phyloP scores from a whole-genome alignment of 345 rosid genomes.

The Rhodomyrtus tomentosa region DNA sequence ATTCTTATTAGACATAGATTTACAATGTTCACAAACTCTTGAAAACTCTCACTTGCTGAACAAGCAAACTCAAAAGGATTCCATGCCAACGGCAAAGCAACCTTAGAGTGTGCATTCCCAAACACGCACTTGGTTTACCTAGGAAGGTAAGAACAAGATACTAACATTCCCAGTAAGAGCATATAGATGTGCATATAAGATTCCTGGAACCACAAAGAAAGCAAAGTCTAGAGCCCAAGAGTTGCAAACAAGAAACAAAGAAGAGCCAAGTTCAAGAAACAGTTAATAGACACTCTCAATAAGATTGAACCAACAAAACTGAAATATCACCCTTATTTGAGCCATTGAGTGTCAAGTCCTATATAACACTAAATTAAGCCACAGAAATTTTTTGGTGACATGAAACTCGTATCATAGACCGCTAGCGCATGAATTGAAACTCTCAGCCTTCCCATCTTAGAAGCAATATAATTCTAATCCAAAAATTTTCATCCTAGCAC shows the following conservation, averaged over 20 bases:
- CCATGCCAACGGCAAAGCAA: neutral
- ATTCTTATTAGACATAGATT: neutral
- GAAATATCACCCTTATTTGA: neutral
- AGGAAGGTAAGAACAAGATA: neutral
- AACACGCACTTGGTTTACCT: neutral
- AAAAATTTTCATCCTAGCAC: neutral
- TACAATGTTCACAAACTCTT: neutral
- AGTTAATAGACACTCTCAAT: neutral
- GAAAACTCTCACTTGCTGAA: slow-evolving; percentile 19
- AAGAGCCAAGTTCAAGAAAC: neutral
- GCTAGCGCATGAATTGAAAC: neutral
- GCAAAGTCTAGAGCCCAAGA: neutral
- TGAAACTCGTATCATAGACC: neutral
- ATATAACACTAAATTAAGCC: neutral
- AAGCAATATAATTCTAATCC: neutral
- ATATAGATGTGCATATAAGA: neutral
- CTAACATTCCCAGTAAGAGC: neutral
- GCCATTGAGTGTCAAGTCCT: neutral
- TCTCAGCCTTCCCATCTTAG: neutral
- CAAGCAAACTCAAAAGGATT: slow-evolving; percentile 23
- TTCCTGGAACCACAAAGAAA: neutral
- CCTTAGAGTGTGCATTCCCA: neutral
- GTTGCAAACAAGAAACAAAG: neutral
- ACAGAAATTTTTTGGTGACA: neutral
- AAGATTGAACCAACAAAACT: neutral